Base-by-base conservation (phyloP, 2,329 filamentous ascomycete genomes). In the Byssoonygena ceratinophila region DNA sequence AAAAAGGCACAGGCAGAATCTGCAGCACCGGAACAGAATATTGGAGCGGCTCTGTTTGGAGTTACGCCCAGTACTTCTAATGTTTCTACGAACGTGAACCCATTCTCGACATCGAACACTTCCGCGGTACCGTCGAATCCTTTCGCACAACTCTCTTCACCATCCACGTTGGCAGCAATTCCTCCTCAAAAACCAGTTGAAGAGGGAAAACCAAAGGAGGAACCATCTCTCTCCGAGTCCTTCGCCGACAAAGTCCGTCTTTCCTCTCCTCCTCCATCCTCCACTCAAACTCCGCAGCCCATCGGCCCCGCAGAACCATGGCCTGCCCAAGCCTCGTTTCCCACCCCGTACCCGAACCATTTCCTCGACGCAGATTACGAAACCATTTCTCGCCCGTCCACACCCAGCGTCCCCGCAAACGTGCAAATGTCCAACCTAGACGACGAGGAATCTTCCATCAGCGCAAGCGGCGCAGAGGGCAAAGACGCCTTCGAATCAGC, bases 351-450 rank as follows among this genome's bases (percentile, higher is more conserved):
- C 68, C 84, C 87, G 0, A 72, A 78, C 27, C 85, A 84, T 64
- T 87, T 88, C 72, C 81, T 91, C 41, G 92, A 97, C 60, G 91
- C 91, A 48, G 91, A 95, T 63, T 94, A 87, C 70, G 92, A 98
- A 68, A 86, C 85, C 3, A 78, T 97, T 23, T 87, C 81, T 59
- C 69, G 69, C 8, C 69, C 61, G 1, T 76, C 78, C 0, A 68
- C 70, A 27, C 76, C 77, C 40, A 76, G 71, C 3, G 64, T 70
- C 32, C 73, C 72, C 37, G 67, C 71, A 27, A 72, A 72, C 51
- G 69, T 76, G 32, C 74, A 73, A 46, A 63, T 55, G 66, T 71
- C 69, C 47, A 62, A 66, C 52, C 60, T 68, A 16, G 64, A 68
- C 29, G 63, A 66, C 36, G 67, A 72, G 7, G 64, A 9, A 23